phyloP scores from a whole-genome alignment of 495 filamentous ascomycete species.

The Rhypophila decipiens region DNA sequence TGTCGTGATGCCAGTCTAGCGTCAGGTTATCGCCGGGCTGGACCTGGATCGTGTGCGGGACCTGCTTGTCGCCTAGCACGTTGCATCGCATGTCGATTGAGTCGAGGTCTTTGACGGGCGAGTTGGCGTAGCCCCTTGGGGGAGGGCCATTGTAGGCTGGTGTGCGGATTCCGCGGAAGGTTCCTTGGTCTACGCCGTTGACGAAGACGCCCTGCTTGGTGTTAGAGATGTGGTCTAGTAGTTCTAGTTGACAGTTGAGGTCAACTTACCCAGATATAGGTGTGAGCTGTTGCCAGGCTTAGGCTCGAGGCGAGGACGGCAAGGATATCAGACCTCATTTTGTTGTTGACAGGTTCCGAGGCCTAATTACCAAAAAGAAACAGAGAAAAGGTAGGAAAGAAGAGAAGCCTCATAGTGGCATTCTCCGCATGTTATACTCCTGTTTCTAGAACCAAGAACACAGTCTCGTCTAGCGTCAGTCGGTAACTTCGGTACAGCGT shows the following conservation, averaged over 20 bases:
- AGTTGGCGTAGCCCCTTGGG: conserved; percentile 36
- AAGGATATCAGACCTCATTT: conserved; percentile 5
- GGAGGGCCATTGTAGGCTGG: conserved; percentile 35
- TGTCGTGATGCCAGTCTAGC: conserved; percentile 38
- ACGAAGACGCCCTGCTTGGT: conserved; percentile 28
- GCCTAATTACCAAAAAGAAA: neutral
- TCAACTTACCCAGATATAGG: conserved; percentile 21
- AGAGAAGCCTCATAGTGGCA: neutral
- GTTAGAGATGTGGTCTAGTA: neutral
- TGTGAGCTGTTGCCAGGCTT: conserved; percentile 12
- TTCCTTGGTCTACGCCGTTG: conserved; percentile 41
- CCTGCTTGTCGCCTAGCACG: conserved; percentile 32
- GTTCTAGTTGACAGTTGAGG: too few relatives aligned
- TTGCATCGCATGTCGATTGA: conserved; percentile 42
- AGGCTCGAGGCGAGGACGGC: conserved; percentile 8
- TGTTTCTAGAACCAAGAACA: too few relatives aligned
- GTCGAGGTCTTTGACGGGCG: conserved; percentile 38
- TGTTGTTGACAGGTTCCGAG: neutral
- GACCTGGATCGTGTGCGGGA: conserved; percentile 34
- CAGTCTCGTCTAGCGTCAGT: too few relatives aligned
- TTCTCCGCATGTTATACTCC: too few relatives aligned
- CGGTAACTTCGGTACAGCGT: too few relatives aligned
- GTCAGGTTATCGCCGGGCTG: conserved; percentile 39
- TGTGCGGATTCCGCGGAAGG: conserved; percentile 30
- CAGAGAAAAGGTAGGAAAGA: neutral